Evolutionary conservation across 2,329 filamentous ascomycete genomes (phyloP).

Genomic region (Talaromyces islandicus): DNA sequence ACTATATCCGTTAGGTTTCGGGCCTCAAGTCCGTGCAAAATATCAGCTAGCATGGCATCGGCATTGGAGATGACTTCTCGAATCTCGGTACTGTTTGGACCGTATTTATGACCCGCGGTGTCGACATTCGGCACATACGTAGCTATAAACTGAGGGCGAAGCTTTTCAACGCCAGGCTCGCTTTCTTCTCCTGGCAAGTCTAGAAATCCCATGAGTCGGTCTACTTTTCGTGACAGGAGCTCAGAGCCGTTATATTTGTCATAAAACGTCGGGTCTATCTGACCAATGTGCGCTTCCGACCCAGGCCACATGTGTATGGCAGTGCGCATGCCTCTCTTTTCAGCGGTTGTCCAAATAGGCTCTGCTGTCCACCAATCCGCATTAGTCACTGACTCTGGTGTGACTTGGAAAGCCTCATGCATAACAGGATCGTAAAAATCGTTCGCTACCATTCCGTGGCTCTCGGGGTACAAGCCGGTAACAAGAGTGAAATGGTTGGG

Average conservation of each 20-base stretch:
- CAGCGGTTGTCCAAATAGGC: conserved; percentile 89
- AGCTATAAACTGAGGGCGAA: conserved; percentile 83
- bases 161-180: conserved; percentile 43
- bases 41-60: conserved; percentile 71
- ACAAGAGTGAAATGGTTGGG: conserved; percentile 93
- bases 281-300: conserved; percentile 76
- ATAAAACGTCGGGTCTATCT: conserved; percentile 69
- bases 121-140: conserved; percentile 95
- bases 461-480: conserved; percentile 87
- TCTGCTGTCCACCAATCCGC: conserved; percentile 94
- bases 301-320: conserved; percentile 99
- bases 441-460: conserved; percentile 89
- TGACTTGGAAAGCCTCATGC: conserved; percentile 78
- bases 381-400: conserved; percentile 68
- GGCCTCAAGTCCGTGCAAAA: conserved; percentile 69
- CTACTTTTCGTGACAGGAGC: conserved; percentile 66
- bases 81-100: conserved; percentile 93
- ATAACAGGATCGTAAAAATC: conserved; percentile 83
- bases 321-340: conserved; percentile 68
- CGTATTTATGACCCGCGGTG: conserved; percentile 75
- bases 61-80: conserved; percentile 68
- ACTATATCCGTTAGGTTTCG: conserved; percentile 85
- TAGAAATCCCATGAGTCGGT: conserved; percentile 72
- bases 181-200: conserved; percentile 72
- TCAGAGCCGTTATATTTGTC: conserved; percentile 82